Evolutionary conservation across 2,329 filamentous ascomycete genomes (phyloP).

Genomic region (Fusarium kyushuense): DNA sequence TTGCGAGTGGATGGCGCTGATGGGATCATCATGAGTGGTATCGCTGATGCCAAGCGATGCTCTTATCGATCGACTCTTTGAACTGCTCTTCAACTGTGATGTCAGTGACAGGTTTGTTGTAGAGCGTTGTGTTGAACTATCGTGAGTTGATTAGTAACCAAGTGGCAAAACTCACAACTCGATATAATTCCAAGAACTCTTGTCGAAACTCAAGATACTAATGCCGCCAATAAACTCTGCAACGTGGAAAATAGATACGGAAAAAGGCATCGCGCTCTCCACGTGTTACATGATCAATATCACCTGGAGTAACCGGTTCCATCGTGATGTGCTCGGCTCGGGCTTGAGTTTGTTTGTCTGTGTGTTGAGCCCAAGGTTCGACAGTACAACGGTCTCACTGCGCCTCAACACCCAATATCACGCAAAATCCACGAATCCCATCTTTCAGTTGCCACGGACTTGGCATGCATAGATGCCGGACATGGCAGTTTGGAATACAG

Average conservation of each 20-base stretch:
- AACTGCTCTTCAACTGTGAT: no score
- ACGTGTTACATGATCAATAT: background rate
- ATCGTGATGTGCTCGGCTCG: background rate
- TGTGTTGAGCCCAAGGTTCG: background rate
- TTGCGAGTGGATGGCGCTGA: conserved; percentile 8
- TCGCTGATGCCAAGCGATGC: background rate
- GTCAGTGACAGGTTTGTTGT: no score
- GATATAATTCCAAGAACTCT: background rate
- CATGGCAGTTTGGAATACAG: no score
- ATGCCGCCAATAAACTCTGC: background rate
- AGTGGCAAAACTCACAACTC: conserved; percentile 16
- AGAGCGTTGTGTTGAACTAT: background rate
- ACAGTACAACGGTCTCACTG: background rate
- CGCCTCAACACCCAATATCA: background rate
- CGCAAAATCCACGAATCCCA: background rate
- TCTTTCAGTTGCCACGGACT: no score
- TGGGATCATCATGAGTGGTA: background rate
- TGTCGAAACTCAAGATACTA: conserved; percentile 4
- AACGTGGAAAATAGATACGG: background rate
- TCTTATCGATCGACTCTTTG: no score
- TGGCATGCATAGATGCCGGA: no score
- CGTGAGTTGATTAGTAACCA: background rate
- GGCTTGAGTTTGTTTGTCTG: background rate
- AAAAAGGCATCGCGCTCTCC: background rate
- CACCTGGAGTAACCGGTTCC: background rate